These are phyloP conservation scores for Plasmodium relictum DNA, from an alignment of 169 alveolate genomes.

Conservation along the genomic window DNA sequence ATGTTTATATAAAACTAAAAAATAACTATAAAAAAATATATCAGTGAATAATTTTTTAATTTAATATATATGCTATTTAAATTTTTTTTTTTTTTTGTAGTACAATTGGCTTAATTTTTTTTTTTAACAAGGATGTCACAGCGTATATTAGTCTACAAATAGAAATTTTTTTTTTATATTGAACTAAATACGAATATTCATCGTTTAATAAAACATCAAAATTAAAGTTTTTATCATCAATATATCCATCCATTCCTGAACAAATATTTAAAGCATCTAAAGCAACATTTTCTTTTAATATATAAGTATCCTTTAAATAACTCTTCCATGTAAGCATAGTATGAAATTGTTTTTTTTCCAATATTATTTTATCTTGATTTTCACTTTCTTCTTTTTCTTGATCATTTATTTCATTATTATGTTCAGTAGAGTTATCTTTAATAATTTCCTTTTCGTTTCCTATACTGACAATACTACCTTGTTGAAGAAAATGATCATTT, in stretches of 20 bases:
- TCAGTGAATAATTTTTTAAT: not conserved
- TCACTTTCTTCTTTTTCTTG: constrained; percentile 6
- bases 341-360: constrained; percentile 58
- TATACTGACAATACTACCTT: not conserved
- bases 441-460: not conserved
- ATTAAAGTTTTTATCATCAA: constrained; percentile 68
- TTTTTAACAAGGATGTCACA: constrained; percentile 56
- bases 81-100: not conserved
- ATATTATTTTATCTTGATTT: constrained; percentile 17
- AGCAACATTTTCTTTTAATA: constrained; percentile 25
- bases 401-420: constrained; percentile 12
- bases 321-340: constrained; percentile 52
- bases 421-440: not conserved
- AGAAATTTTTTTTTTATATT: constrained; percentile 55
- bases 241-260: constrained; percentile 76
- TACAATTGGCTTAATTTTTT: constrained; percentile 57
- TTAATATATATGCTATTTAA: not conserved
- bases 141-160: constrained; percentile 56
- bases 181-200: constrained; percentile 54
- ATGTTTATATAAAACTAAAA: too few species aligned
- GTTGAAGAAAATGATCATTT: constrained; percentile 9
- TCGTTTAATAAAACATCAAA: constrained; percentile 59
- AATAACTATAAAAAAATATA: not conserved
- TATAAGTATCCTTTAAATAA: constrained; percentile 22
- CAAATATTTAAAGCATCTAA: constrained; percentile 63